These are phyloP conservation scores for Halophytophthora polymorphica DNA, from an alignment of 352 stramenopile species.

Conservation along the genomic window DNA sequence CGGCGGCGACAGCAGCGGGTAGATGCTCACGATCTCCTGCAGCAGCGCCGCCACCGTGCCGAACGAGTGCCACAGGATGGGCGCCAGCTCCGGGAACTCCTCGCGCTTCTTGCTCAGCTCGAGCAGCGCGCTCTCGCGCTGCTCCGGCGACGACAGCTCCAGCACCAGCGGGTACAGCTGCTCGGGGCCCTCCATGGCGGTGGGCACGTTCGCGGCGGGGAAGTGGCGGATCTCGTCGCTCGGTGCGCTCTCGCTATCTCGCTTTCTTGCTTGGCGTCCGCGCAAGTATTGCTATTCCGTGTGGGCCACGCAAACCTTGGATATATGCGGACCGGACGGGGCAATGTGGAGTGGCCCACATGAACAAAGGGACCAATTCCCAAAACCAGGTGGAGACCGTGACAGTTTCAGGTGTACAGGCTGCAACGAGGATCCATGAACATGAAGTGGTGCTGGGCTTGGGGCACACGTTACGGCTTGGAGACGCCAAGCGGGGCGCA, in stretches of 20 bases:
- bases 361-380: neutral
- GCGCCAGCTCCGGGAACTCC: constrained; percentile 95
- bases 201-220: too few species aligned
- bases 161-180: constrained; percentile 90
- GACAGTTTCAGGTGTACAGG: neutral
- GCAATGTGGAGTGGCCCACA: neutral
- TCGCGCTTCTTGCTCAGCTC: constrained; percentile 99
- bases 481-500: constrained; percentile 3
- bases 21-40: constrained; percentile 99
- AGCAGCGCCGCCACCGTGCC: constrained; percentile 96
- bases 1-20: constrained; percentile 95
- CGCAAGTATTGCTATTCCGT: too few species aligned
- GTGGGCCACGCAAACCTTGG: constrained; percentile 5
- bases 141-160: constrained; percentile 92
- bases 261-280: too few species aligned
- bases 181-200: constrained; percentile 49
- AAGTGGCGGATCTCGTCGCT: too few species aligned
- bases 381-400: neutral
- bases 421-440: neutral
- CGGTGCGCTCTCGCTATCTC: too few species aligned
- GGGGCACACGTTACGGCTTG: neutral
- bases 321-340: constrained; percentile 17
- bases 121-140: constrained; percentile 95
- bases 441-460: neutral
- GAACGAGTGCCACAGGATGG: constrained; percentile 98